Evolutionary conservation across 208 protist species (phyloP).

Genomic region (Acanthamoeba lenticulata): DNA sequence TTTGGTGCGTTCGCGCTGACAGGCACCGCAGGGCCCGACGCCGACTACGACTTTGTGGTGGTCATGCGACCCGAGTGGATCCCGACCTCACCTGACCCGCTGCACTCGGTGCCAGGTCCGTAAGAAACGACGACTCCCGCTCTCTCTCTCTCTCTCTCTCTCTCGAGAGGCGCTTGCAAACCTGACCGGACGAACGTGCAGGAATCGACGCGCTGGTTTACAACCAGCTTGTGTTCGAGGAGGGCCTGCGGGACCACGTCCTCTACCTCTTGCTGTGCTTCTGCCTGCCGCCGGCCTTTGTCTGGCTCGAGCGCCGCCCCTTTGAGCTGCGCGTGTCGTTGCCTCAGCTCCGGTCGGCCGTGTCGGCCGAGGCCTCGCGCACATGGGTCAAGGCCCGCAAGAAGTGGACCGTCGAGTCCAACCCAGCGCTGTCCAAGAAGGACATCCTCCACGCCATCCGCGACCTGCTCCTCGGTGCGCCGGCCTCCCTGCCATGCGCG

Average conservation of each 20-base stretch:
- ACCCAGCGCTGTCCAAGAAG: slow-evolving; percentile 11
- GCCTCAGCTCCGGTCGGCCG: background rate
- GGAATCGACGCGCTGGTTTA: background rate
- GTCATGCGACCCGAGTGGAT: slow-evolving; percentile 1
- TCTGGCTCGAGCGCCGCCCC: background rate
- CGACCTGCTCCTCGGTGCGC: background rate
- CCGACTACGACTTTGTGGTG: slow-evolving; percentile 51
- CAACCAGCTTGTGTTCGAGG: slow-evolving; percentile 14
- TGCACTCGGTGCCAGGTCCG: background rate
- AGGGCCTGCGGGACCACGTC: slow-evolving; percentile 36
- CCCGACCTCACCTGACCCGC: background rate
- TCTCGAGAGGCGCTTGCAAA: too few species aligned
- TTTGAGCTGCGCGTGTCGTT: background rate
- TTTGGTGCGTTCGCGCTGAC: background rate
- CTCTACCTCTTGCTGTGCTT: slow-evolving; percentile 21
- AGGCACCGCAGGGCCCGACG: background rate
- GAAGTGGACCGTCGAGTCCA: slow-evolving; percentile 43
- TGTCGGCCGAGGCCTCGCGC: slow-evolving; percentile 14
- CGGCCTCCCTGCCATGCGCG: background rate
- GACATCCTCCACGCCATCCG: slow-evolving; percentile 23
- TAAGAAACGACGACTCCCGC: too few species aligned
- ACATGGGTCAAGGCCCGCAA: slow-evolving; percentile 37
- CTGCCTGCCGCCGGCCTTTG: background rate
- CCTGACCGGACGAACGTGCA: background rate
- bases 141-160: too few species aligned